A percentile compares a stretch with the other conserved stretches of the same genome.
Evolutionary conservation across 139 green algal genomes (phyloP).

Genomic region (Spirogloea muscicola): DNA sequence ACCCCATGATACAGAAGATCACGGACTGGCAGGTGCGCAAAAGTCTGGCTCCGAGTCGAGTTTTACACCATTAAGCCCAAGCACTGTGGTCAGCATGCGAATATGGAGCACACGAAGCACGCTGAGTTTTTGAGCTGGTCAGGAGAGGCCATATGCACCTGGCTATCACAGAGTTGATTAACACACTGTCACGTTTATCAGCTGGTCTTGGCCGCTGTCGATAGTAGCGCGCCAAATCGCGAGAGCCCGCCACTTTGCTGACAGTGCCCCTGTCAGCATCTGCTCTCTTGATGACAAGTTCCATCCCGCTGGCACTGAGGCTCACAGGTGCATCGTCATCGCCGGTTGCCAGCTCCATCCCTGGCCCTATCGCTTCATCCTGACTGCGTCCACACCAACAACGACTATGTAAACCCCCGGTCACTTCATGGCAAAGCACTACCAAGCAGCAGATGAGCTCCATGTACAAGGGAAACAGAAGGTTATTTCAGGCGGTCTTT

Average conservation of each 20-base stretch:
- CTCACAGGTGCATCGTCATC: conserved; percentile 6
- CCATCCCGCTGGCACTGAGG: conserved; percentile 21
- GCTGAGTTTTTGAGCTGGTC: background rate
- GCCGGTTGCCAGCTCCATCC: conserved; percentile 7
- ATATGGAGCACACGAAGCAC: background rate
- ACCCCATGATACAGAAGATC: background rate
- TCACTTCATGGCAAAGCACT: background rate
- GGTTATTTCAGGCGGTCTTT: too few species aligned
- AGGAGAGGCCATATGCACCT: conserved; percentile 19
- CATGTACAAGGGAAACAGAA: too few species aligned
- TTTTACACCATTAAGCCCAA: background rate
- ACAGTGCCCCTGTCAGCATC: background rate
- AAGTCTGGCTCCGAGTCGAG: background rate
- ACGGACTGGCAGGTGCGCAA: too few species aligned
- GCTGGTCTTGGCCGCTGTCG: conserved; percentile 22
- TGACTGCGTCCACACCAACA: background rate
- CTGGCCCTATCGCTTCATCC: too few species aligned
- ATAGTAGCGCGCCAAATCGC: conserved; percentile 49
- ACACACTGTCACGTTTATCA: conserved; percentile 28
- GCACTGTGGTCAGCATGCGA: background rate
- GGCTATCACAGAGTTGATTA: conserved; percentile 28
- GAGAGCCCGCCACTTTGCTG: conserved; percentile 25
- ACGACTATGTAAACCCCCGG: background rate
- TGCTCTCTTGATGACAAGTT: conserved; percentile 28
- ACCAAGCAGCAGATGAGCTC: too few species aligned